Evolutionary conservation across 352 stramenopile genomes (phyloP).

Genomic region (Phytopythium aichiense): DNA sequence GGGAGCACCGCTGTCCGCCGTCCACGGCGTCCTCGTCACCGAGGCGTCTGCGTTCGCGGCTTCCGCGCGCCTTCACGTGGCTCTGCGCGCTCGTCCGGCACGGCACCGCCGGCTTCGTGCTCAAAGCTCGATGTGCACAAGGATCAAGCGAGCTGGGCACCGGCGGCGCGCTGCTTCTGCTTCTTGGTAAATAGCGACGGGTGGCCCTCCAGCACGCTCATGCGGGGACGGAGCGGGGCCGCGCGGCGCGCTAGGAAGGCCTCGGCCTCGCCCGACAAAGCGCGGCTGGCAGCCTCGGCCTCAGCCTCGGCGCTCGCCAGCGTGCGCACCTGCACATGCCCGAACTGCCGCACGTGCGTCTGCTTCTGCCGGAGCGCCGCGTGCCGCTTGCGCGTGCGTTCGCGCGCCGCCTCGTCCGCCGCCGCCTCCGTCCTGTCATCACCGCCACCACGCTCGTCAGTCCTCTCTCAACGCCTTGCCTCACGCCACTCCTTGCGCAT

Average conservation of each 20-base stretch:
- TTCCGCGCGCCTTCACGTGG: background rate
- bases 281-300: conserved; percentile 27
- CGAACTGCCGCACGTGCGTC: conserved; percentile 72
- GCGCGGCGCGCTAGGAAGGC: conserved; percentile 47
- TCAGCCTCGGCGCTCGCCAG: conserved; percentile 35
- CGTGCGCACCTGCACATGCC: conserved; percentile 70
- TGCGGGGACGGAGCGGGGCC: conserved; percentile 51
- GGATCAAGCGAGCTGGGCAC: conserved; percentile 10
- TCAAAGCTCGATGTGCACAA: no score
- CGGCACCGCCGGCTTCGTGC: no score
- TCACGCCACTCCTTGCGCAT: background rate
- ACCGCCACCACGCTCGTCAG: background rate
- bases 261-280: conserved; percentile 38
- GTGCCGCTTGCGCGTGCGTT: conserved; percentile 19
- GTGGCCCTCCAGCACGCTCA: conserved; percentile 71
- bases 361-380: conserved; percentile 27
- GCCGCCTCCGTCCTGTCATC: conserved; percentile 41
- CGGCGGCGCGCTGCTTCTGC: conserved; percentile 36
- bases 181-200: conserved; percentile 69
- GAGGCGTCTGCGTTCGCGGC: background rate
- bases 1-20: no score
- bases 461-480: background rate
- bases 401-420: conserved; percentile 28
- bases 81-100: background rate
- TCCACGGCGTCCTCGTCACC: background rate